phyloP scores from a whole-genome alignment of 169 alveolate genomes.

The Eimeria tenella region DNA sequence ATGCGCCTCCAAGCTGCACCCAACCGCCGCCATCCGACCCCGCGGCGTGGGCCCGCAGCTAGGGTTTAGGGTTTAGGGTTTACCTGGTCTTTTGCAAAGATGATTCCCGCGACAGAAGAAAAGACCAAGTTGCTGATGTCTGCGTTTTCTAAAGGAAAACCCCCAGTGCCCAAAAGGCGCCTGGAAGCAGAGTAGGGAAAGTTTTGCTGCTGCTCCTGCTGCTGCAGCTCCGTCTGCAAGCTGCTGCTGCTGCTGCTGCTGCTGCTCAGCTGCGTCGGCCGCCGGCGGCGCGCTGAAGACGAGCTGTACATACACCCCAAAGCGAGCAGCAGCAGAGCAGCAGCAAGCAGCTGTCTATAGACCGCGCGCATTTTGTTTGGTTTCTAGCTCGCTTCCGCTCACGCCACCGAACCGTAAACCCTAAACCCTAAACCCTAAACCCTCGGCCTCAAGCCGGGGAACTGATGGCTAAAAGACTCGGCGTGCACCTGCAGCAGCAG shows the following conservation, averaged over 20 bases:
- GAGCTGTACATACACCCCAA: constrained; percentile 48
- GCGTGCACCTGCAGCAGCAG: constrained; percentile 34
- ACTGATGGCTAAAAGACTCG: background rate
- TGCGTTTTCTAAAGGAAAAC: background rate
- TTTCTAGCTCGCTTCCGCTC: no score
- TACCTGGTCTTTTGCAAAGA: constrained; percentile 40
- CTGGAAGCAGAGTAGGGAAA: constrained; percentile 28
- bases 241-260: constrained; percentile 67
- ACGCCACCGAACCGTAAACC: constrained; percentile 4
- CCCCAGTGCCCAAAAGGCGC: constrained; percentile 4
- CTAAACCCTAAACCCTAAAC: background rate
- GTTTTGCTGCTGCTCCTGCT: constrained; percentile 35
- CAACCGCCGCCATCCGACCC: no score
- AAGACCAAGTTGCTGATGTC: constrained; percentile 23
- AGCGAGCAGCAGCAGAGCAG: constrained; percentile 38
- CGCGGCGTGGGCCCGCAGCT: background rate
- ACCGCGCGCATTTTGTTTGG: no score
- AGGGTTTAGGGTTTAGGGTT: background rate
- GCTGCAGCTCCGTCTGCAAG: constrained; percentile 53
- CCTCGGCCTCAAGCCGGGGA: background rate
- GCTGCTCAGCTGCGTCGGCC: constrained; percentile 40
- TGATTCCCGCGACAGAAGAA: constrained; percentile 33
- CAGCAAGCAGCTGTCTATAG: background rate
- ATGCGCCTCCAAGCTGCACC: no score
- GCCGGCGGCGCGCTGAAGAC: constrained; percentile 55